Evolutionary conservation across 2,329 filamentous ascomycete species (phyloP).

Genomic region (Niveomyces coronatus): DNA sequence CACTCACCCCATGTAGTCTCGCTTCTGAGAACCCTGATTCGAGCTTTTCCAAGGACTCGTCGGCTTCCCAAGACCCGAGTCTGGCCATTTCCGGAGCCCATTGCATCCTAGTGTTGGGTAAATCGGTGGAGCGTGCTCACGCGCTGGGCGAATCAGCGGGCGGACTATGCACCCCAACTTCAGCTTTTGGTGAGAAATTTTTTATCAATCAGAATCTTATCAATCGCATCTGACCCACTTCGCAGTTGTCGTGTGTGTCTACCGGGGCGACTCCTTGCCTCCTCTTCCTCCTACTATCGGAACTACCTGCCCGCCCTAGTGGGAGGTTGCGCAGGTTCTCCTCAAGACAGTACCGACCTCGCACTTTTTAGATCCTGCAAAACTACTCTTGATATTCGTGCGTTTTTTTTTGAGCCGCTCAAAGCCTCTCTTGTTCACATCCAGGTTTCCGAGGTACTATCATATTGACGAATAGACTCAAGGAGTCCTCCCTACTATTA

Average conservation of each 20-base stretch:
- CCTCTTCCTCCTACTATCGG: slow-evolving; percentile 9
- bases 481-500: no score
- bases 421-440: neutral
- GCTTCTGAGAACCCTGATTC: no score
- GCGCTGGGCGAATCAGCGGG: neutral
- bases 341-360: slow-evolving; percentile 8
- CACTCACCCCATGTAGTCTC: no score
- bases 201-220: slow-evolving; percentile 22
- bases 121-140: slow-evolving; percentile 6
- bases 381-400: no score
- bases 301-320: slow-evolving; percentile 5
- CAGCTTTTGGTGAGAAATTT: slow-evolving; percentile 8
- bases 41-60: neutral
- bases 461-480: no score
- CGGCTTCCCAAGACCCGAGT: slow-evolving; percentile 3
- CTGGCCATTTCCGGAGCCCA: neutral
- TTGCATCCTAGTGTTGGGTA: slow-evolving; percentile 7
- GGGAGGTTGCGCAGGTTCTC: slow-evolving; percentile 1
- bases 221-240: slow-evolving; percentile 33
- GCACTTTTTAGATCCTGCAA: slow-evolving; percentile 6
- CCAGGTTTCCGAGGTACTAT: no score
- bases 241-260: no score
- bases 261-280: slow-evolving; percentile 1
- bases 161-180: neutral
- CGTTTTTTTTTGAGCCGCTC: neutral